Conservation (phyloP, 2,329 filamentous ascomycete genomes). For the Pseudogymnoascus sp. region DNA sequence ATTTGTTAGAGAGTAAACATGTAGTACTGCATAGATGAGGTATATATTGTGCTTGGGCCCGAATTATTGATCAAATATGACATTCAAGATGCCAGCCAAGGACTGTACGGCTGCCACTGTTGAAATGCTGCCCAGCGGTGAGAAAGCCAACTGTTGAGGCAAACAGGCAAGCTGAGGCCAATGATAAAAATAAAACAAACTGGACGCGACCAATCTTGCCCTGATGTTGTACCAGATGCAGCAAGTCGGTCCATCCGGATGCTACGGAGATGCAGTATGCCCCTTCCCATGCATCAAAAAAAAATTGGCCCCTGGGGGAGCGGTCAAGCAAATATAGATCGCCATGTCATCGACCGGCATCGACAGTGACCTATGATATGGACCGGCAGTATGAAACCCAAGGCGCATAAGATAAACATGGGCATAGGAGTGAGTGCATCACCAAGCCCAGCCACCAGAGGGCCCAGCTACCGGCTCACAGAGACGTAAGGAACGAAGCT, state of each 20-base stretch:
- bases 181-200: not conserved
- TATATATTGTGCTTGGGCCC: not conserved
- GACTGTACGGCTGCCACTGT: not conserved
- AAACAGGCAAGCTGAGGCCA: not conserved
- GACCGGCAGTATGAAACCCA: not conserved
- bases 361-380: not conserved
- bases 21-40: constrained; percentile 1
- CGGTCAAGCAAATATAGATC: not conserved
- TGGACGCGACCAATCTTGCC: not conserved
- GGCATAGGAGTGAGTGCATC: not conserved
- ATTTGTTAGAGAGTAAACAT: constrained; percentile 54
- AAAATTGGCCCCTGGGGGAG: not conserved
- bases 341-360: not conserved
- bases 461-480: not conserved
- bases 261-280: not conserved
- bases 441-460: not conserved
- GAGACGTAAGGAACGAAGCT: not conserved
- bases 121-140: not conserved
- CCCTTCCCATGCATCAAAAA: constrained; percentile 1
- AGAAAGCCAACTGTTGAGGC: not conserved
- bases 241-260: not conserved
- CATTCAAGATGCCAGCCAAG: not conserved
- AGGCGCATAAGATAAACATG: not conserved
- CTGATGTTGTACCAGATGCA: not conserved
- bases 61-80: not conserved